Evolutionary conservation across 208 protist species (phyloP), one percentile per base, ranked within the genome.

Genomic region (Trypanosoma brucei): DNA sequence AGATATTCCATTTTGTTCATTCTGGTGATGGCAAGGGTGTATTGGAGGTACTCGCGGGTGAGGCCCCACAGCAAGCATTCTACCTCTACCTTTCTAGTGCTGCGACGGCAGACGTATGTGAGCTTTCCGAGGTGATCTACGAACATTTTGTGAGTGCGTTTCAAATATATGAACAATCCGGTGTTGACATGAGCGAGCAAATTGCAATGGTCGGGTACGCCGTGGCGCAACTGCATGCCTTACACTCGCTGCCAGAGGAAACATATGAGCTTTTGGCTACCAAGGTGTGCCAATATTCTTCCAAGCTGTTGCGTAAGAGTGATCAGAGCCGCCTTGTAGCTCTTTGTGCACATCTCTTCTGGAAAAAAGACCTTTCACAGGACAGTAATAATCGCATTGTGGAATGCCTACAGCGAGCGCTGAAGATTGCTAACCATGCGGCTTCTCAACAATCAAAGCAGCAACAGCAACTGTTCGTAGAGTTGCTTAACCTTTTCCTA

Each of bases 401-500:
- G 65, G 92, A 98, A 70, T 98, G 95, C 68, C 63, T 99, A 51
- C 81, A 97, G 74, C 81, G 96, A 14, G 64, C 93, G 11, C 61
- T 97, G 49, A 97, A 98, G 74, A 83, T 98, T 61, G 91, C 96
- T 0, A 83, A 97, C 44, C 78, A 88, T 46, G 89, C 87, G 39
- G 9, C 52, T n/a, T 54, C 50, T 8, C 50, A 54, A n/a, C 75
- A 83, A 55, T 42, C 76, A 5, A 55, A 76, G 8, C 78, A 91
- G 46, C 84, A 96, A 59, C 76, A 94, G 7, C 59, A 82, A 5
- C 81, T 98, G 31, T 97, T 98, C 84, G 91, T 98, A 52, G 93
- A 98, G 31, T 92, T 99, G 48, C 79, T 99, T 11, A 97, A 98
- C 68, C 53, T 86, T 5, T 91, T 95, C 55, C 61, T 98, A 1